phyloP scores from a whole-genome alignment of 1,284 basidiomycete species.

The Lentinula novae-zelandiae region DNA sequence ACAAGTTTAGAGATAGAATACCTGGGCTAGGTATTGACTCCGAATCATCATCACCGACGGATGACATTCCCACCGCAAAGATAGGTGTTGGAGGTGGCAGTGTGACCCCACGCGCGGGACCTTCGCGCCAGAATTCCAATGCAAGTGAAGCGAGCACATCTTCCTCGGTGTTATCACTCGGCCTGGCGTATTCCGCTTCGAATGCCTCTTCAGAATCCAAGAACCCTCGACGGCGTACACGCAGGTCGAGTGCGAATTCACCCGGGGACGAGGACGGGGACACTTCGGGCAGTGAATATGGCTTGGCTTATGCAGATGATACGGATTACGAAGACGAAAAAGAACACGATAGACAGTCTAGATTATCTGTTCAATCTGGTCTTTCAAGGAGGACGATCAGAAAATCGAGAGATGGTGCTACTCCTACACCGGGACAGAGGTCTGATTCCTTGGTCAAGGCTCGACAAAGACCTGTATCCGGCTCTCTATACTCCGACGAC shows the following conservation, averaged over 20 bases:
- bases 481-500: constrained; percentile 5
- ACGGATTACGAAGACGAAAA: constrained; percentile 39
- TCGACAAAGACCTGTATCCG: background rate
- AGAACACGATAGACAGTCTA: constrained; percentile 20
- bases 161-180: background rate
- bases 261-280: constrained; percentile 33
- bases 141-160: background rate
- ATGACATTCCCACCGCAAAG: constrained; percentile 7
- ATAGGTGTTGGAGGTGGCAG: background rate
- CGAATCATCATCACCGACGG: constrained; percentile 15
- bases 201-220: background rate
- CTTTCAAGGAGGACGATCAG: background rate
- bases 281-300: constrained; percentile 20
- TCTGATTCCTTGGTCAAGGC: background rate
- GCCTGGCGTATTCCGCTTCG: background rate
- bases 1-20: constrained; percentile 40
- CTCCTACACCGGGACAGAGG: background rate
- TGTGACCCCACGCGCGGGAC: constrained; percentile 1
- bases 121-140: background rate
- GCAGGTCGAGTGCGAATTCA: constrained; percentile 8
- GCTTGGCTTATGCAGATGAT: constrained; percentile 47
- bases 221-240: constrained; percentile 18
- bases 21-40: constrained; percentile 19
- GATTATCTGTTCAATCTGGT: background rate
- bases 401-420: background rate